Evolutionary conservation across 371 early-diverging fungal species (phyloP), one percentile per base, ranked within the genome.

Genomic region (Zopfochytrium polystomum): DNA sequence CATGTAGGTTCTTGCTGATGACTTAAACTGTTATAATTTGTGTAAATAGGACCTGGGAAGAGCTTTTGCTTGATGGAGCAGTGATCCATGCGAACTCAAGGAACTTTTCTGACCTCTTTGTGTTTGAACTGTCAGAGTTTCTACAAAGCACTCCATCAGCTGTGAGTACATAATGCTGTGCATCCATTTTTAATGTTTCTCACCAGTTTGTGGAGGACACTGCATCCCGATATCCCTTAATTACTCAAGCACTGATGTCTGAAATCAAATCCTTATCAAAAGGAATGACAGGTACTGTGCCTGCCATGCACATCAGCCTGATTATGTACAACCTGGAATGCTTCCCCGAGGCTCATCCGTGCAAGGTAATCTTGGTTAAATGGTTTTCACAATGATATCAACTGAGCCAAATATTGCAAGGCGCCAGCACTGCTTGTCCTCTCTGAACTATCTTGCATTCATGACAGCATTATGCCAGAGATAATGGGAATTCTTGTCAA

Each of bases 291-390:
- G 65, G 63, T 5, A 56, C 65, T 2, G 42, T 77, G 13, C 71
- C 74, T 4, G 49, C 58, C 22, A 61, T 59, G 23, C 55, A 65
- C 27, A 52, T 63, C 31, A 67, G 68, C 49, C 70, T 72, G 42
- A 75, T 76, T 2, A 47, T 76, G 31, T 80, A 77, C 52, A 68
- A 70, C 51, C 64, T 80, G n/a, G 64, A 74, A 38, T 70, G 70
- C 32, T 44, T 70, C 13, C 75, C 75, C 48, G 26, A 58, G 15
- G 54, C 57, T 53, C 49, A 55, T 23, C 68, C 53, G 20, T 9
- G 68, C 29, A 66, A 70, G 65, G 76, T 75, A 20, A 46, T 27
- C 30, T 11, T 29, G 31, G 32, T 26, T 32, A 5, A 5, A 4
- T 20, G 26, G 23, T 45, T 7, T 53, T 13, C 31, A 52, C 9